Conservation (phyloP, 768 basidiomycete genomes). For the Panus rudis region DNA sequence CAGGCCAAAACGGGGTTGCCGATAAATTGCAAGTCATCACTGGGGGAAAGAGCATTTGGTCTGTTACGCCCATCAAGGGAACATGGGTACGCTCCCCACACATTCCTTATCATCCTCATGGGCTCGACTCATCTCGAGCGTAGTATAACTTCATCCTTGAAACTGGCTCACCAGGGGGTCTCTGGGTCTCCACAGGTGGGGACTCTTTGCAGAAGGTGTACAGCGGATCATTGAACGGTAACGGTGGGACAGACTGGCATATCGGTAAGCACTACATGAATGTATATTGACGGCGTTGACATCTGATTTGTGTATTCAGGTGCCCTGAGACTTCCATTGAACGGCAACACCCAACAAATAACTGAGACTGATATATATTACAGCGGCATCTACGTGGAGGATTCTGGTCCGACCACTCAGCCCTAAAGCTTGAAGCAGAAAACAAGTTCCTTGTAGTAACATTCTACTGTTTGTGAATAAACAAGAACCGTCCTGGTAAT, state of each 20-base stretch:
- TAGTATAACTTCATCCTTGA: conserved; percentile 19
- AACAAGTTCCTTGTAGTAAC: too few species aligned
- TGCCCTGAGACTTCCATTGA: conserved; percentile 16
- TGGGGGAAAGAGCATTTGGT: conserved; percentile 18
- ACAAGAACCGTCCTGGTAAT: too few species aligned
- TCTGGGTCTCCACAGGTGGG: conserved; percentile 20
- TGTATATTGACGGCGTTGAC: too few species aligned
- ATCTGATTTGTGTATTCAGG: conserved; percentile 6
- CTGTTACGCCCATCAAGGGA: conserved; percentile 16
- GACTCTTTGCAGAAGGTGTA: conserved; percentile 13
- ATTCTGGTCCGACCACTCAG: conserved; percentile 16
- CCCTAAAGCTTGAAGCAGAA: conserved; percentile 12
- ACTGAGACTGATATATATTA: conserved; percentile 16
- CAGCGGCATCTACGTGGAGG: conserved; percentile 15
- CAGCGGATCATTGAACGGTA: conserved; percentile 15
- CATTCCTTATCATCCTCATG: neutral
- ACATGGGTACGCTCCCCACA: conserved; percentile 13
- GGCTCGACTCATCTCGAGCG: neutral
- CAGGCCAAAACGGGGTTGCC: conserved; percentile 16
- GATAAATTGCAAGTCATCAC: conserved; percentile 18
- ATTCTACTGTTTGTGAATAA: too few species aligned
- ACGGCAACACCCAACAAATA: conserved; percentile 12
- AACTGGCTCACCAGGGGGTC: conserved; percentile 16
- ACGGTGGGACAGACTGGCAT: conserved; percentile 17
- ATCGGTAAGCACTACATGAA: conserved; percentile 16